Percentiles rank a stretch among this genome's conserved stretches.
phyloP scores from a whole-genome alignment of 208 protist species.

The Kentomonas sorsogonicus region DNA sequence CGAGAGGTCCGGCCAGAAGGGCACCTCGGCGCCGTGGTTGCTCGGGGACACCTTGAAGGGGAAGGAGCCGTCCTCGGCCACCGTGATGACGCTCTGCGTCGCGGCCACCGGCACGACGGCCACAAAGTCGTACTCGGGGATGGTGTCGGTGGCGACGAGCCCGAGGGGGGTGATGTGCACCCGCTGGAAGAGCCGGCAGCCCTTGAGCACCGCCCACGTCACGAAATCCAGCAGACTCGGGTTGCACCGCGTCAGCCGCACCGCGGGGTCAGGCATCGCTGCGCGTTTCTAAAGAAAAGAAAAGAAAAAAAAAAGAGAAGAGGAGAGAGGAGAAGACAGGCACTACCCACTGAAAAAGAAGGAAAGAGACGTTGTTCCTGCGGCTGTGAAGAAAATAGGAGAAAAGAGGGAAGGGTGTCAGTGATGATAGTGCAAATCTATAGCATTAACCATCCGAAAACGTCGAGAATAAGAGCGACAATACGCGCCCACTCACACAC shows the following conservation, averaged over 20 bases:
- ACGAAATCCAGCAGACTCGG: slow-evolving; percentile 85
- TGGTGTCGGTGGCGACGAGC: slow-evolving; percentile 67
- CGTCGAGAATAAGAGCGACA: too few species aligned
- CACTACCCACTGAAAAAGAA: slow-evolving; percentile 8
- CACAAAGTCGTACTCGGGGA: slow-evolving; percentile 86
- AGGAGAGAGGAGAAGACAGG: not conserved
- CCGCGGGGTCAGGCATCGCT: slow-evolving; percentile 36
- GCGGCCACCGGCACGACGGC: slow-evolving; percentile 68
- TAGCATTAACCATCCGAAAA: too few species aligned
- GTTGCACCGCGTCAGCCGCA: slow-evolving; percentile 69
- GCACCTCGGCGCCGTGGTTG: slow-evolving; percentile 54
- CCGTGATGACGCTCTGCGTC: slow-evolving; percentile 67
- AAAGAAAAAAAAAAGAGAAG: slow-evolving; percentile 8
- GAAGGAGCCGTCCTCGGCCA: slow-evolving; percentile 51
- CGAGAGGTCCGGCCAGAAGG: slow-evolving; percentile 75
- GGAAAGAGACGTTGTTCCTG: not conserved
- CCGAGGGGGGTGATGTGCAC: slow-evolving; percentile 76
- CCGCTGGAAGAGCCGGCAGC: slow-evolving; percentile 80
- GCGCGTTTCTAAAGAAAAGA: not conserved
- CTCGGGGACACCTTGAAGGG: slow-evolving; percentile 64
- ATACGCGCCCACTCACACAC: not conserved
- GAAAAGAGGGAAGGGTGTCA: not conserved
- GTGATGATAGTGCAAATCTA: not conserved
- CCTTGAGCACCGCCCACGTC: slow-evolving; percentile 82
- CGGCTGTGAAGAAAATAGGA: not conserved